Evolutionary conservation across 139 green algal genomes (phyloP).

Genomic region (Dunaliella sp.): DNA sequence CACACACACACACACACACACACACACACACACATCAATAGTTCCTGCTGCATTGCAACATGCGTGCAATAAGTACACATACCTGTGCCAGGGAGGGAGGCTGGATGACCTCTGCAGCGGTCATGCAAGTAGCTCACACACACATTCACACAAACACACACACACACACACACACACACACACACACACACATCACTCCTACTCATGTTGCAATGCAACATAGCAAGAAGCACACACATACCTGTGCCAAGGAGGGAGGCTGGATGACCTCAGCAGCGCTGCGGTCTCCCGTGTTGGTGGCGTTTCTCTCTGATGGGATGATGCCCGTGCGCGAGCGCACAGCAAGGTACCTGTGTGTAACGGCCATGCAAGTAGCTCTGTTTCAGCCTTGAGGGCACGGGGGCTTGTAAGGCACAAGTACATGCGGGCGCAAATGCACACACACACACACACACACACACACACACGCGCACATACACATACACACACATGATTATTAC

Average conservation of each 20-base stretch:
- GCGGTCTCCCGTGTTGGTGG: not conserved
- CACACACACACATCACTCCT: too few species aligned
- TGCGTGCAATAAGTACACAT: too few species aligned
- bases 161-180: not conserved
- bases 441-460: not conserved
- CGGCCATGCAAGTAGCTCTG: too few species aligned
- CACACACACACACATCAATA: too few species aligned
- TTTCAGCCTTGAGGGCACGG: too few species aligned
- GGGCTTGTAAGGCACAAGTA: too few species aligned
- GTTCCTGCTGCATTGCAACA: too few species aligned
- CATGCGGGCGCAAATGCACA: not conserved
- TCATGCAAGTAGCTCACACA: too few species aligned
- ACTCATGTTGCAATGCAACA: too few species aligned
- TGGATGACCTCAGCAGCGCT: not conserved
- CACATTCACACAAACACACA: too few species aligned
- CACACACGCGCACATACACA: slow-evolving; percentile 4
- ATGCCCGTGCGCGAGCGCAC: slow-evolving; percentile 19
- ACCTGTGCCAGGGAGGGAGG: not conserved
- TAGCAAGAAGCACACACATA: too few species aligned
- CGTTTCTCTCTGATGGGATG: not conserved
- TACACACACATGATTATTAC: too few species aligned
- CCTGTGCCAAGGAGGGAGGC: not conserved
- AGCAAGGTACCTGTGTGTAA: slow-evolving; percentile 50
- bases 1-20: not conserved
- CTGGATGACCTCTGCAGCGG: not conserved